Evolutionary conservation across 164 flowering plant species (phyloP).

Genomic region (Macadamia integrifolia): DNA sequence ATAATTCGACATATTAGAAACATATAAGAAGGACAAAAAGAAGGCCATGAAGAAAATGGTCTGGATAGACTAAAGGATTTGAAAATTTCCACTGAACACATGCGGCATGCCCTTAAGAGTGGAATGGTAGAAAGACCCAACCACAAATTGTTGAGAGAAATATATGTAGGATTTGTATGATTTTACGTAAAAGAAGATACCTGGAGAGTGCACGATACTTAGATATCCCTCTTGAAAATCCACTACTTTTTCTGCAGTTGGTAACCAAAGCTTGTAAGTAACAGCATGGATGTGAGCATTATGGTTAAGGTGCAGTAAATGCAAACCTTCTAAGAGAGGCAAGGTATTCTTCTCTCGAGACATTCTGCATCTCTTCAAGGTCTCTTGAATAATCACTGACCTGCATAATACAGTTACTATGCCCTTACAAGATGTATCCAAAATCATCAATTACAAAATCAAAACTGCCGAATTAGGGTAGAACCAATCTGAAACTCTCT

Average conservation of each 20-base stretch:
- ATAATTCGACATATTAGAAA: too few relatives aligned
- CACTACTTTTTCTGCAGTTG: constrained; percentile 90
- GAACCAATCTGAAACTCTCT: too few relatives aligned
- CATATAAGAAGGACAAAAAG: too few relatives aligned
- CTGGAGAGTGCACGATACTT: constrained; percentile 88
- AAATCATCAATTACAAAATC: constrained; percentile 4
- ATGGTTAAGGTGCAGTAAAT: constrained; percentile 1
- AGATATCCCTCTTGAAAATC: constrained; percentile 88
- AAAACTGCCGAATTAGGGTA: not conserved
- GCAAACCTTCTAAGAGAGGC: constrained; percentile 87
- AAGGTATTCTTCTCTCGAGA: constrained; percentile 95
- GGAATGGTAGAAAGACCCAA: too few relatives aligned
- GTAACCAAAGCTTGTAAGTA: constrained; percentile 16
- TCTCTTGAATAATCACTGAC: constrained; percentile 94
- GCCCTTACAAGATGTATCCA: not conserved
- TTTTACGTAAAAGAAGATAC: constrained; percentile 25
- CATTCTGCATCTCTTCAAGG: constrained; percentile 93
- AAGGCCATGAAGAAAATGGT: too few relatives aligned
- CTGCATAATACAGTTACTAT: constrained; percentile 34
- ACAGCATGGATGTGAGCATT: constrained; percentile 1
- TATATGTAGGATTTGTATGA: not conserved
- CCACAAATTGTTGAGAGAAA: too few relatives aligned
- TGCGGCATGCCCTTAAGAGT: too few relatives aligned
- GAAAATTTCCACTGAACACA: too few relatives aligned
- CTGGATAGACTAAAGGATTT: too few relatives aligned